A percentile compares a stretch with the other conserved stretches of the same genome.
Evolutionary conservation across 805 yeast species (phyloP).

Genomic region (Clavispora fructus): DNA sequence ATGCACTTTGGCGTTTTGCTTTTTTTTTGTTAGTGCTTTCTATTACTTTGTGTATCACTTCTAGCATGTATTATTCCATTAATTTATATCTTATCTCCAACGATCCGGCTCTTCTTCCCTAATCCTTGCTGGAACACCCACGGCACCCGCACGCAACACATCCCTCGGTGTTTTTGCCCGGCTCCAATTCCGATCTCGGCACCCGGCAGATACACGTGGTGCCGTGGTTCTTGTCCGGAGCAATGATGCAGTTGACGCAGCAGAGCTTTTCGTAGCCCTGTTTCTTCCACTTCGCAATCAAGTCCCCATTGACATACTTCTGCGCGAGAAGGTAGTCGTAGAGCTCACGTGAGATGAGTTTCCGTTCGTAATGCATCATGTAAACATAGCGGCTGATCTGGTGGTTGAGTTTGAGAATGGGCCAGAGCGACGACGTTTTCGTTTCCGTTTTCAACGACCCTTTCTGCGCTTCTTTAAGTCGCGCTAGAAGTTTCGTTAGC

Average conservation of each 20-base stretch:
- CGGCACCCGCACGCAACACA: conserved; percentile 82
- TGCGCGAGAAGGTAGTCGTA: conserved; percentile 71
- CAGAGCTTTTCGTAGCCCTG: conserved; percentile 85
- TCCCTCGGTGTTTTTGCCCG: conserved; percentile 26
- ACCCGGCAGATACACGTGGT: conserved; percentile 83
- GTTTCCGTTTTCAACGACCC: conserved; percentile 34
- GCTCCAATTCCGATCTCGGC: conserved; percentile 52
- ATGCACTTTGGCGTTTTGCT: background rate
- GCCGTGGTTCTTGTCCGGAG: conserved; percentile 51
- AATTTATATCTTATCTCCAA: background rate
- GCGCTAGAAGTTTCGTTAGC: conserved; percentile 50
- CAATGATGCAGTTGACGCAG: conserved; percentile 72
- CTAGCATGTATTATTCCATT: conserved; percentile 2
- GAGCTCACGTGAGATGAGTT: conserved; percentile 59
- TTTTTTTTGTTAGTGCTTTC: background rate
- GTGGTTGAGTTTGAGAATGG: conserved; percentile 63
- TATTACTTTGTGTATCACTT: background rate
- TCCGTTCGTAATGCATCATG: conserved; percentile 65
- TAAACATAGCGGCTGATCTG: conserved; percentile 73
- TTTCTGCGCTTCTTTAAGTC: conserved; percentile 47
- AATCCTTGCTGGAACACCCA: conserved; percentile 79
- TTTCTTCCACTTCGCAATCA: conserved; percentile 79
- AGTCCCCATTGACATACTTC: conserved; percentile 57
- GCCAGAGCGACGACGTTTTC: conserved; percentile 60
- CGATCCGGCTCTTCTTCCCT: conserved; percentile 3